Percentiles rank a stretch among this genome's conserved stretches.
phyloP scores from a whole-genome alignment of 495 filamentous ascomycete species.

The Penicillium ucsense region DNA sequence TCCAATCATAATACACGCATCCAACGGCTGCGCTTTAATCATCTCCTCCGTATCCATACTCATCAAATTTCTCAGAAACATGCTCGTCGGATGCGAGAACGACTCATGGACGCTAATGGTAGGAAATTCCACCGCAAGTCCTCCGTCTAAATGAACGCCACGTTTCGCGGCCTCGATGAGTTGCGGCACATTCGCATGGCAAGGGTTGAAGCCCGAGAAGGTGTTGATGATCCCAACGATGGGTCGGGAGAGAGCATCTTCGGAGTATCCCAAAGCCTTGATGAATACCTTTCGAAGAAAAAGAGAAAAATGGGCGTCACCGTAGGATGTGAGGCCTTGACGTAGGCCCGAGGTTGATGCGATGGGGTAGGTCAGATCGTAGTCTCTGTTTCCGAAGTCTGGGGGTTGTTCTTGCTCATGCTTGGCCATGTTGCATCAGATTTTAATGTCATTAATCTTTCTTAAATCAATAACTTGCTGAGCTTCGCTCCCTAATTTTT shows the following conservation, averaged over 20 bases:
- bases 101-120: constrained; percentile 57
- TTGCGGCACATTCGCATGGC: constrained; percentile 58
- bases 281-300: constrained; percentile 64
- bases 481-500: too few relatives aligned
- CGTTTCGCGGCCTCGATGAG: constrained; percentile 56
- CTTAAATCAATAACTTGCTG: too few relatives aligned
- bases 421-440: background rate
- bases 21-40: constrained; percentile 54
- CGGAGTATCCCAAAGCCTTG: constrained; percentile 58
- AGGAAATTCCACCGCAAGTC: constrained; percentile 55
- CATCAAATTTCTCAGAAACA: constrained; percentile 61
- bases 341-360: constrained; percentile 42
- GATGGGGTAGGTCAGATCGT: constrained; percentile 42
- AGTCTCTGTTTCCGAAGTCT: constrained; percentile 29
- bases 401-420: background rate
- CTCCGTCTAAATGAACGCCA: constrained; percentile 51
- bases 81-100: constrained; percentile 56
- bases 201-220: constrained; percentile 56
- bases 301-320: constrained; percentile 58
- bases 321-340: constrained; percentile 55
- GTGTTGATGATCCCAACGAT: constrained; percentile 62
- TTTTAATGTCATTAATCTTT: background rate
- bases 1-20: constrained; percentile 55
- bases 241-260: constrained; percentile 54
- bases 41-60: constrained; percentile 68